A percentile compares a stretch with the other conserved stretches of the same genome.
These are phyloP conservation scores for Argentina anserina DNA, from an alignment of 306 rosid species.

Conservation along the genomic window DNA sequence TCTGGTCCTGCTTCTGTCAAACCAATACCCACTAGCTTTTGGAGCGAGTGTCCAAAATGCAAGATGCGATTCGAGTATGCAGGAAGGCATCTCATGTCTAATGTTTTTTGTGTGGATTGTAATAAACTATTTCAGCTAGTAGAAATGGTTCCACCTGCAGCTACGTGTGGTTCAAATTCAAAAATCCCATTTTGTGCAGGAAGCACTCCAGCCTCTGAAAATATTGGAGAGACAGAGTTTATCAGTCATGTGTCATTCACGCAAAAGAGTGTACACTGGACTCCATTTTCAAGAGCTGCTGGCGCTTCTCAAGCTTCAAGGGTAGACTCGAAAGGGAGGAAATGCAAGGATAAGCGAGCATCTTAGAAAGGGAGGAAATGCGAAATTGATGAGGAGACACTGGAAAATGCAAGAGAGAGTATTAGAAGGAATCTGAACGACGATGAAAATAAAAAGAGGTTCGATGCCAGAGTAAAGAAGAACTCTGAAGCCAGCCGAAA, in stretches of 20 bases:
- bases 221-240: conserved; percentile 41
- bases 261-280: conserved; percentile 55
- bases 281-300: conserved; percentile 60
- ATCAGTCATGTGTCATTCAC: conserved; percentile 22
- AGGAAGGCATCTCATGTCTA: conserved; percentile 65
- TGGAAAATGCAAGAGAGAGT: neutral
- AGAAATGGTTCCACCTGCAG: conserved; percentile 82
- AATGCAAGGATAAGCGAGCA: conserved; percentile 43
- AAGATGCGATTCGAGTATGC: conserved; percentile 86
- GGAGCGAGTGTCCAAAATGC: conserved; percentile 83
- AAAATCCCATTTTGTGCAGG: conserved; percentile 41
- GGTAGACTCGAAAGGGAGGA: conserved; percentile 38
- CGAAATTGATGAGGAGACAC: neutral
- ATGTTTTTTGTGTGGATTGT: conserved; percentile 85
- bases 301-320: conserved; percentile 45
- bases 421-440: neutral
- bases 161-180: conserved; percentile 52
- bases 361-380: conserved; percentile 28
- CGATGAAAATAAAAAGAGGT: conserved; percentile 18
- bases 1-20: conserved; percentile 47
- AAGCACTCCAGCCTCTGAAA: conserved; percentile 31
- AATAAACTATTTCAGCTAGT: conserved; percentile 67
- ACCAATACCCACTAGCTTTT: conserved; percentile 62
- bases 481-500: conserved; percentile 13
- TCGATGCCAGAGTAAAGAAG: conserved; percentile 39